Base-by-base conservation (phyloP, 2,329 filamentous ascomycete genomes). In the Ophiosphaerella korrae region DNA sequence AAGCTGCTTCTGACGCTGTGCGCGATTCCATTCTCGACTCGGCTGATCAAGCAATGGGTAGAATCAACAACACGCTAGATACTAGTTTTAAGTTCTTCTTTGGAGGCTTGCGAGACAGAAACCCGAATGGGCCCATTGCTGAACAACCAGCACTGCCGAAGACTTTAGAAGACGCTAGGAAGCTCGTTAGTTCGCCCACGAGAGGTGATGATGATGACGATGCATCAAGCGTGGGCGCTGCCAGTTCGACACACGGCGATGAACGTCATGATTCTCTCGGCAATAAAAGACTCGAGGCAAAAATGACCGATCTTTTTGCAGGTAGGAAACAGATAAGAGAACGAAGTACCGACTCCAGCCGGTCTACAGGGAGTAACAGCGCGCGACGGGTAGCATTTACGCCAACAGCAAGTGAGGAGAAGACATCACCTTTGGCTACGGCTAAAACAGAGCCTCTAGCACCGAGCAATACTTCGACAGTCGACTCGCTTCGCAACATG, bases 71-170 rank as follows among this genome's bases (percentile, higher is more conserved):
- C 66, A 95, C 91, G 41, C 79, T 97, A 3, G 92, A 93, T 52
- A 92, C 90, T 66, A 97, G 92, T 70, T 95, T 97, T 76, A 94
- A 92, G 53, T 96, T 97, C 70, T 78, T 99, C 21, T 85, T 99
- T 47, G 93, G 93, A 13, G 90, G 92, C 60, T 80, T 97, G 16
- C 90, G 89, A 55, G 92, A 96, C 71, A 76, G 84, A 72, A 66
- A 74, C 55, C 68, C 72, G 52, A 66, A 68, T 68, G 66, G 61
- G 4, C 61, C 64, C 5, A 48, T 62, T 7, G 56, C 64, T 5
- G 66, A 66, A 34, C 60, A 69, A 40, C 69, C 82, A 13, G 81
- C 80, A 35, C 81, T 96, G 0, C 94, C 94, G 1, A 93, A 90
- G 65, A 99, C 94, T 1, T 79, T 99, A 0, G 94, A 96, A 63